Evolutionary conservation across 1,139 yeast genomes (phyloP), one percentile per base, ranked within the genome.

Genomic region (Sugiyamaella xylanicola): DNA sequence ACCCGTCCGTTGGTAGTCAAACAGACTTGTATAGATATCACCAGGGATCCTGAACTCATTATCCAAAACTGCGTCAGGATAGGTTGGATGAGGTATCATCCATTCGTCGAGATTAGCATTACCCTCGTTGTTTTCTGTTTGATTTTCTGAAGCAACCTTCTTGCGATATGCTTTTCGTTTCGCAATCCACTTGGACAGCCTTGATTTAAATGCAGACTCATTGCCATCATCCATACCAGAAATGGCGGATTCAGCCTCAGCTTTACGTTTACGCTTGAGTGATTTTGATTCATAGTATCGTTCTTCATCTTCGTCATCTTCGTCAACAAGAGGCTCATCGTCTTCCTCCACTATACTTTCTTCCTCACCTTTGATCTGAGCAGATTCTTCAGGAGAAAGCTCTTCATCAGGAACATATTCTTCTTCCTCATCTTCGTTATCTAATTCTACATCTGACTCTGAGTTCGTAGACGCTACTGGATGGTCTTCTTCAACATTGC

Each of bases 1-100:
- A 59, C 98, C 91, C 0, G 99, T 93, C 65, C 89, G 88, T 65
- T 93, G 99, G 68, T 93, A 95, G 63, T 90, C 96, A 68, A 93
- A 93, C 13, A 93, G 74, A 7, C 92, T 80, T 0, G 95, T 86
- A 68, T 86, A 89, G 0, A 93, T 84, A 65, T 93, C 98, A 1
- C 98, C 98, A 0, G 99, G 99, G 0, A 93, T 76, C 58, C 75
- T 80, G 69, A 86, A 91, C 9, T 78, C 79, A 35, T 81, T 83
- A 65, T 87, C 86, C 8, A 93, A 72, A 4, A 79, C 76, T 0
- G 96, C 91, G 68, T 91, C 98, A 0, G 87, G 79, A 29, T 82
- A 77, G 0, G 80, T 73, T 0, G 97, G 97, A 70, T 92, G 96
- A 0, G 95, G 87, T 64, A 79, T 79, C 39, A 74, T 68, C 87